These are phyloP conservation scores for Brachypodium distachyon DNA, from an alignment of 202 grass and related monocot genomes.

Conservation along the genomic window DNA sequence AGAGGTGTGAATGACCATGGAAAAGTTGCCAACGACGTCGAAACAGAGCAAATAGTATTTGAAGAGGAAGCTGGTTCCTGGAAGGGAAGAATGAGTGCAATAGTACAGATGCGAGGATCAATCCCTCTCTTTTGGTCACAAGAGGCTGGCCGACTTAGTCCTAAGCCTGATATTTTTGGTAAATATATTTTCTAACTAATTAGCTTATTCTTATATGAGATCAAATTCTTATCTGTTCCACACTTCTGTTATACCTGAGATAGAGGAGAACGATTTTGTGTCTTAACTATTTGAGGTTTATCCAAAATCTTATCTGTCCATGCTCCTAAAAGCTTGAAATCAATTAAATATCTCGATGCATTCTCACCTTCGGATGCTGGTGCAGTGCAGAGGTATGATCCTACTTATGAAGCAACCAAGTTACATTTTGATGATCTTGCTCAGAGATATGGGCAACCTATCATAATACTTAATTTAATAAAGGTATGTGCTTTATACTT, in stretches of 20 bases:
- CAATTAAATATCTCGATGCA: neutral
- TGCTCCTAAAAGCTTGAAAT: neutral
- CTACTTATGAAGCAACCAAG: conserved; percentile 95
- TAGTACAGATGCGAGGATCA: conserved; percentile 95
- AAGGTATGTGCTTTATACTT: conserved; percentile 47
- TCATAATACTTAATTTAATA: conserved; percentile 98
- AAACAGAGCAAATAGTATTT: conserved; percentile 96
- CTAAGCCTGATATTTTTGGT: conserved; percentile 98
- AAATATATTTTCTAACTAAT: conserved; percentile 12
- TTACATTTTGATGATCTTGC: conserved; percentile 92
- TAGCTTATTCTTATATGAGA: neutral
- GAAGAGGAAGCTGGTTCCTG: conserved; percentile 81
- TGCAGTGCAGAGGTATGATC: conserved; percentile 99
- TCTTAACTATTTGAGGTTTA: neutral
- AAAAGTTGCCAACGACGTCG: conserved; percentile 97
- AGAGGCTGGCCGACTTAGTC: conserved; percentile 88
- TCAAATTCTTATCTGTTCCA: neutral
- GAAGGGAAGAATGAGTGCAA: conserved; percentile 88
- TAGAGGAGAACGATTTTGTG: neutral
- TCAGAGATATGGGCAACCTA: conserved; percentile 84
- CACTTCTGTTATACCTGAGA: neutral
- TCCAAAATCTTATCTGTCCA: neutral
- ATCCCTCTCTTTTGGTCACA: conserved; percentile 99
- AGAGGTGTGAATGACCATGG: conserved; percentile 94
- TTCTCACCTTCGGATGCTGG: conserved; percentile 24